Conservation (phyloP, 2,329 filamentous ascomycete genomes). For the Dryadomyces quercivorus region DNA sequence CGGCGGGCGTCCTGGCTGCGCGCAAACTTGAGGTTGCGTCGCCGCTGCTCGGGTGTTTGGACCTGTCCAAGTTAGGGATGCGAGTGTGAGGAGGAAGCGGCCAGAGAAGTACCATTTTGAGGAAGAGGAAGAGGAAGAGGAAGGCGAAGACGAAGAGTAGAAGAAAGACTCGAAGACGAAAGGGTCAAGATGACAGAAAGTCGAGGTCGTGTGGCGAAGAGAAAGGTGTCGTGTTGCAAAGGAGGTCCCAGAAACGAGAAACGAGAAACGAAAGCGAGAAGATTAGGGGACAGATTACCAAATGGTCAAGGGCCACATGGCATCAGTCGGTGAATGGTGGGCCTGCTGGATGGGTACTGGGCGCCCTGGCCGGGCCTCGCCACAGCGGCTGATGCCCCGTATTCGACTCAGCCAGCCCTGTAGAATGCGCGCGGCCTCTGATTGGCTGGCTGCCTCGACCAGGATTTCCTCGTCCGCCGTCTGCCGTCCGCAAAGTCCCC, state of each 20-base stretch:
- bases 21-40: conserved; percentile 67
- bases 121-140: too few species aligned
- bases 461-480: too few species aligned
- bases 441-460: neutral
- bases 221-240: too few species aligned
- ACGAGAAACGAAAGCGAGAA: too few species aligned
- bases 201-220: neutral
- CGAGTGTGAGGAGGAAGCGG: neutral
- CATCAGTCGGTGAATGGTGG: too few species aligned
- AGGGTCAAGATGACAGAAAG: neutral
- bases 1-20: conserved; percentile 61
- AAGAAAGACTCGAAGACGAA: neutral
- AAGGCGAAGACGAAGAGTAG: neutral
- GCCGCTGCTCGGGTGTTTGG: conserved; percentile 75
- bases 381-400: neutral
- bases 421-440: neutral
- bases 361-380: neutral
- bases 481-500: too few species aligned
- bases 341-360: too few species aligned
- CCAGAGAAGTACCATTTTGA: conserved; percentile 13
- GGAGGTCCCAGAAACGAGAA: too few species aligned
- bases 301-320: too few species aligned
- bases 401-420: neutral
- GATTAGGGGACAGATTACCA: too few species aligned
- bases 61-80: conserved; percentile 35